Evolutionary conservation across 495 filamentous ascomycete genomes (phyloP).

Genomic region (Talaromyces nanjingensis): DNA sequence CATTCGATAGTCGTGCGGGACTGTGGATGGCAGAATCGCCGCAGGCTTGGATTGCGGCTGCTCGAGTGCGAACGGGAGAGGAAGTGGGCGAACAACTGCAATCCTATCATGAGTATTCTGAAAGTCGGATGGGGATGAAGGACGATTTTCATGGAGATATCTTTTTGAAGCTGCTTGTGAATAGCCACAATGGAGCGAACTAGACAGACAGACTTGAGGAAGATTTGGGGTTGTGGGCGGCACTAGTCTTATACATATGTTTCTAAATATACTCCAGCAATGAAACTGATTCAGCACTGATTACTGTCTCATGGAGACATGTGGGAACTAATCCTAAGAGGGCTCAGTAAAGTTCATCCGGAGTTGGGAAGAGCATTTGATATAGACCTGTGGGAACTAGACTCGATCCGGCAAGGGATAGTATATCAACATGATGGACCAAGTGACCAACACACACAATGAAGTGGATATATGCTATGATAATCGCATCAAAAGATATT

Average conservation of each 20-base stretch:
- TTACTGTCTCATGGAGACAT: neutral
- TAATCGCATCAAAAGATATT: neutral
- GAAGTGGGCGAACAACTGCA: neutral
- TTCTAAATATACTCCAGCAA: too few relatives aligned
- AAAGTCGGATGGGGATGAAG: neutral
- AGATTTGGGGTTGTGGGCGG: too few relatives aligned
- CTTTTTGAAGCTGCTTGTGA: conserved; percentile 2
- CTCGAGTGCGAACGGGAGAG: neutral
- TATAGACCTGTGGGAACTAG: neutral
- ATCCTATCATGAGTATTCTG: neutral
- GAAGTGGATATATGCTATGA: neutral
- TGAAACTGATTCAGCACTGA: too few relatives aligned
- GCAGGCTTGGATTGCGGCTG: conserved; percentile 4
- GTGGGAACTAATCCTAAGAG: neutral
- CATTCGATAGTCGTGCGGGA: neutral
- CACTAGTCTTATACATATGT: too few relatives aligned
- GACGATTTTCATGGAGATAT: neutral
- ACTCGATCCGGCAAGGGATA: neutral
- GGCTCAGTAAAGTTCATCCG: neutral
- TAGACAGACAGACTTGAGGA: neutral
- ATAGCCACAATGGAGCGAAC: neutral
- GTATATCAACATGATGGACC: neutral
- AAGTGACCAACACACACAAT: neutral
- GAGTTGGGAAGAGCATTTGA: neutral
- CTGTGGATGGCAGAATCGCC: conserved; percentile 6